A percentile compares a stretch with the other conserved stretches of the same genome.
Conservation (phyloP, 2,329 filamentous ascomycete genomes). For the Botryotinia convoluta region DNA sequence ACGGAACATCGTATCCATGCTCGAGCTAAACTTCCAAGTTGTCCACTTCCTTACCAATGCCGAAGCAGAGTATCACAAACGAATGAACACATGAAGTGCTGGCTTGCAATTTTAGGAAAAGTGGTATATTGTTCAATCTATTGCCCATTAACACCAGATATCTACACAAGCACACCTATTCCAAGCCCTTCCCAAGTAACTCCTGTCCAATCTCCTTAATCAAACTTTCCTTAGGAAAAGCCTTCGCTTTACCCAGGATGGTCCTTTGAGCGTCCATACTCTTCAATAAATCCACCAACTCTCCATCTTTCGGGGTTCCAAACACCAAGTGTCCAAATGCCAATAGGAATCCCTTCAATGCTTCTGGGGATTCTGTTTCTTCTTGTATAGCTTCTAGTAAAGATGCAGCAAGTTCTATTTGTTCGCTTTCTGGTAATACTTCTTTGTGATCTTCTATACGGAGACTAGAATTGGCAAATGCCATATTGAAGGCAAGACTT, state of each 20-base stretch:
- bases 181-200: slow-evolving; percentile 41
- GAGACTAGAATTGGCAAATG: slow-evolving; percentile 65
- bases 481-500: slow-evolving; percentile 79
- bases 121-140: not conserved
- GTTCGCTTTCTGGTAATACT: slow-evolving; percentile 63
- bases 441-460: slow-evolving; percentile 58
- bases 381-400: slow-evolving; percentile 69
- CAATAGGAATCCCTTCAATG: slow-evolving; percentile 72
- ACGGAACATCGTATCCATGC: not conserved
- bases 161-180: not conserved
- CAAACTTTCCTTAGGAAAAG: slow-evolving; percentile 57
- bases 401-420: slow-evolving; percentile 79
- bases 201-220: slow-evolving; percentile 49
- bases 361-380: slow-evolving; percentile 63
- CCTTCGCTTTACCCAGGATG: slow-evolving; percentile 55
- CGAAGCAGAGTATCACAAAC: not conserved
- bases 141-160: not conserved
- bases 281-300: slow-evolving; percentile 74
- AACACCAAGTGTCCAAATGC: slow-evolving; percentile 76
- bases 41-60: not conserved
- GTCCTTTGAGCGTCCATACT: slow-evolving; percentile 72
- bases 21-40: not conserved
- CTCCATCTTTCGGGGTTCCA: slow-evolving; percentile 64
- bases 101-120: not conserved
- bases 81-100: not conserved